These are phyloP conservation scores for Hortiboletus rubellus DNA, from an alignment of 1,284 basidiomycete genomes.

Conservation along the genomic window DNA sequence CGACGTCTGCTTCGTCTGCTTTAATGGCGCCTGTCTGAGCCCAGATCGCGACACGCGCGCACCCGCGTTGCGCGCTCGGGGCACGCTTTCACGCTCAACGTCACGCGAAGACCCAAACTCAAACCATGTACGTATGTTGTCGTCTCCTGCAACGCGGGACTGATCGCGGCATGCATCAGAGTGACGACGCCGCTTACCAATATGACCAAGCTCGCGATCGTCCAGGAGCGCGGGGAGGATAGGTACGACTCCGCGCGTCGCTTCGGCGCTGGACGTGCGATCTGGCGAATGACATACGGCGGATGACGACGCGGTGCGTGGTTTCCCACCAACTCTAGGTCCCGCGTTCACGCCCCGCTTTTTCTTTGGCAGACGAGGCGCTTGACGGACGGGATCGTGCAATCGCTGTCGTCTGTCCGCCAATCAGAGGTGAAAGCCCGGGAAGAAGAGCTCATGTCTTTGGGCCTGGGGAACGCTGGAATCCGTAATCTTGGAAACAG, in stretches of 20 bases:
- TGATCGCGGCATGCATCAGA: constrained; percentile 31
- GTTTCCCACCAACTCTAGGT: background rate
- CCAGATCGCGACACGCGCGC: constrained; percentile 66
- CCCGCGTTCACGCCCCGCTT: background rate
- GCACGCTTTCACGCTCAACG: constrained; percentile 80
- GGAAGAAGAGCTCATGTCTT: constrained; percentile 85
- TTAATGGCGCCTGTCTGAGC: constrained; percentile 87
- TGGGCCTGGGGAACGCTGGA: too few relatives aligned
- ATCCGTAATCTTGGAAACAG: too few relatives aligned
- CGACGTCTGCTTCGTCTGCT: constrained; percentile 90
- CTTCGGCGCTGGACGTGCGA: constrained; percentile 82
- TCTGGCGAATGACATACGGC: constrained; percentile 43
- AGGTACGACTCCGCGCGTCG: constrained; percentile 70
- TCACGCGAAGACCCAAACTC: constrained; percentile 67
- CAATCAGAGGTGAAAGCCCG: constrained; percentile 96
- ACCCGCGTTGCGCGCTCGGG: constrained; percentile 71
- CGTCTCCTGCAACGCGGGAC: background rate
- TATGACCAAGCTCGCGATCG: constrained; percentile 88
- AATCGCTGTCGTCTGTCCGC: constrained; percentile 83
- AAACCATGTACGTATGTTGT: constrained; percentile 53
- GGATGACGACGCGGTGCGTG: constrained; percentile 15
- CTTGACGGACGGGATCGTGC: constrained; percentile 75
- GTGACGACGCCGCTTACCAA: constrained; percentile 76
- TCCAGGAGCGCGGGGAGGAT: constrained; percentile 85
- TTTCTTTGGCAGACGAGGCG: constrained; percentile 46